Conservation (phyloP, 257 asterid genomes). For the Solanum stenotomum region DNA sequence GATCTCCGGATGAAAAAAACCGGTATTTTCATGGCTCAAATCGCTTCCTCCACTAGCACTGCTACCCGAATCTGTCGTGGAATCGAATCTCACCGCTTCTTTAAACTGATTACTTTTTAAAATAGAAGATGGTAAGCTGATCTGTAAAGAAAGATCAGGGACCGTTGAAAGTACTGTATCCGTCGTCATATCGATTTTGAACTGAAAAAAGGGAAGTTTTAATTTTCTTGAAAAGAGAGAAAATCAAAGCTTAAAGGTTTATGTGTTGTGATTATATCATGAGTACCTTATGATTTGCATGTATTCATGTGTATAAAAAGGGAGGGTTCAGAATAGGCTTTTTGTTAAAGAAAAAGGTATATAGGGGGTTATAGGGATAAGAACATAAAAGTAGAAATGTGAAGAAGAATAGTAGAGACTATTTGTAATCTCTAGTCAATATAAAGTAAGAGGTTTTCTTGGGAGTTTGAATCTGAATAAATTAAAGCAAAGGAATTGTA, state of each 20-base stretch:
- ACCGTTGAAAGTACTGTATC: constrained; percentile 1
- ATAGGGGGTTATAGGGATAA: neutral
- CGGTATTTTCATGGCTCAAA: constrained; percentile 49
- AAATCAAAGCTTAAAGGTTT: neutral
- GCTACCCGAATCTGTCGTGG: constrained; percentile 42
- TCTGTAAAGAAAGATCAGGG: constrained; percentile 77
- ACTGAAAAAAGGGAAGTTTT: constrained; percentile 13
- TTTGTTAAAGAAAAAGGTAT: neutral
- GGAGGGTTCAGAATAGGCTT: constrained; percentile 19
- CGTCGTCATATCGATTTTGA: constrained; percentile 23
- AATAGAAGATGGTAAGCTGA: constrained; percentile 36
- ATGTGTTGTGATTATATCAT: constrained; percentile 27
- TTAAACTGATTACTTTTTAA: neutral
- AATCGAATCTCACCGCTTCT: constrained; percentile 12
- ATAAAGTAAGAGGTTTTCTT: neutral
- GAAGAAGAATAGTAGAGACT: neutral
- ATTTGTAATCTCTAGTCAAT: neutral
- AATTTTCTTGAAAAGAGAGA: constrained; percentile 12
- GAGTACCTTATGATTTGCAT: constrained; percentile 60
- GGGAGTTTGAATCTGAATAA: constrained; percentile 4
- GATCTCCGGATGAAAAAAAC: neutral
- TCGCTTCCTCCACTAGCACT: constrained; percentile 46
- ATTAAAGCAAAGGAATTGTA: constrained; percentile 6
- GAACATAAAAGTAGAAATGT: neutral
- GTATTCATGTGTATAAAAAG: constrained; percentile 1